A percentile compares a stretch with the other conserved stretches of the same genome.
phyloP scores from a whole-genome alignment of 352 stramenopile genomes.

The Pythium guiyangense region DNA sequence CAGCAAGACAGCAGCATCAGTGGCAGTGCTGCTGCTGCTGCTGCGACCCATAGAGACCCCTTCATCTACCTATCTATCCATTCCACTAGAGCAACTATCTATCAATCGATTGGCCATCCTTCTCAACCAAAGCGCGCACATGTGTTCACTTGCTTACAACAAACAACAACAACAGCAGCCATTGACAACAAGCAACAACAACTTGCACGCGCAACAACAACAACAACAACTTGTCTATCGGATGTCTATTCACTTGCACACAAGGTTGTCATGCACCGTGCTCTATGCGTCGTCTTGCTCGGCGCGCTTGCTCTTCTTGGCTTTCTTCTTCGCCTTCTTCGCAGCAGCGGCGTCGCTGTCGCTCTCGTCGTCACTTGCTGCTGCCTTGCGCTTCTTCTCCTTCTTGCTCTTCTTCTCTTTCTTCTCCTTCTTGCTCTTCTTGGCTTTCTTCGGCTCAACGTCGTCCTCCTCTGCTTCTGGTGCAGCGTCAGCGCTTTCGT shows the following conservation, averaged over 20 bases:
- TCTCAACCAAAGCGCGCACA: too few species aligned
- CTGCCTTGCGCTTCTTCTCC: conserved; percentile 2
- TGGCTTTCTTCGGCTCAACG: conserved; percentile 6
- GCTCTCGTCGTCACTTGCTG: neutral
- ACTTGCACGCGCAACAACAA: too few species aligned
- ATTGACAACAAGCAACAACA: too few species aligned
- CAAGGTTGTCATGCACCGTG: conserved; percentile 2
- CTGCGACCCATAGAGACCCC: too few species aligned
- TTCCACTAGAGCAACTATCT: too few species aligned
- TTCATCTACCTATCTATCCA: too few species aligned
- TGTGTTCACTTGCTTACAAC: too few species aligned
- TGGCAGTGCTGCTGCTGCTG: too few species aligned
- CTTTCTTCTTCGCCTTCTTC: conserved; percentile 2
- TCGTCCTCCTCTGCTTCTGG: neutral
- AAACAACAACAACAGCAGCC: too few species aligned
- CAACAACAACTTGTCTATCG: too few species aligned
- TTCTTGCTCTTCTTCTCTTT: conserved; percentile 18
- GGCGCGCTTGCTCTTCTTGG: neutral
- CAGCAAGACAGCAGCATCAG: conserved; percentile 10
- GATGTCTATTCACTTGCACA: neutral
- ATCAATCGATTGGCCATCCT: too few species aligned
- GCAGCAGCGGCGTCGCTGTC: neutral
- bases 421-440: conserved; percentile 20
- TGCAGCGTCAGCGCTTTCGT: conserved; percentile 12
- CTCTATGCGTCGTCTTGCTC: neutral